Base-by-base conservation (phyloP, 306 rosid genomes). In the Trichosanthes cucumerina region DNA sequence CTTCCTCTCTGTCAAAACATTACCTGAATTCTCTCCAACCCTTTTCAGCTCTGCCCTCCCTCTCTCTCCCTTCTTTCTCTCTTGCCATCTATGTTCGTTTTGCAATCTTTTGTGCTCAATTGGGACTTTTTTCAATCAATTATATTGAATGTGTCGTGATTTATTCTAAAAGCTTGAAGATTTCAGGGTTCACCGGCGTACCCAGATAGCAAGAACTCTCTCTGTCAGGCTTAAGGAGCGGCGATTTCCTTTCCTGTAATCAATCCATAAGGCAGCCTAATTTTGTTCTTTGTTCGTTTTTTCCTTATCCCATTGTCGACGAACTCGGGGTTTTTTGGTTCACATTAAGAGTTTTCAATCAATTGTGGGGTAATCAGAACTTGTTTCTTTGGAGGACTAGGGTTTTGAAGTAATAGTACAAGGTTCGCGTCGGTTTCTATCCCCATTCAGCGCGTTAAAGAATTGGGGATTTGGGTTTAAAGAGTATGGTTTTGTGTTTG, bases 341-440 rank as follows among this genome's bases (percentile, higher is more conserved):
- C 50, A 21, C 84, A 52, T 59, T 84, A 50, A 77, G 78, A 82
- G 72, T 82, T 81, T 76, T 36, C 43, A 82, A 49, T 84, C 31
- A 76, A 34, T 74, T 74, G 31, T 16, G n/a, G n/a, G 31, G 78
- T 28, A 50, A 74, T 74, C 78, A 9, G 33, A 47, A 16, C 62
- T 52, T 23, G 9, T 18, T 91, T 85, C 84, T 78, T 81, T 74
- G 78, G 75, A 73, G 62, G 76, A 85, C 86, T 89, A 88, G 97
- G 97, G 95, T 87, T 91, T 88, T 88, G 80, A 79, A 41, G 79
- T 39, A 21, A 56, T 58, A 11, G 53, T 5, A 34, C 8, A n/a
- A 16, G 34, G 49, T 39, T 76, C 68, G 49, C 79, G 44, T 76
- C 38, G 64, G 68, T 39, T 23, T 76, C 18, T 54, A 57, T 7